Evolutionary conservation across 371 early-diverging fungal genomes (phyloP), one percentile per base, ranked within the genome.

Genomic region (Mortierella polycephala): DNA sequence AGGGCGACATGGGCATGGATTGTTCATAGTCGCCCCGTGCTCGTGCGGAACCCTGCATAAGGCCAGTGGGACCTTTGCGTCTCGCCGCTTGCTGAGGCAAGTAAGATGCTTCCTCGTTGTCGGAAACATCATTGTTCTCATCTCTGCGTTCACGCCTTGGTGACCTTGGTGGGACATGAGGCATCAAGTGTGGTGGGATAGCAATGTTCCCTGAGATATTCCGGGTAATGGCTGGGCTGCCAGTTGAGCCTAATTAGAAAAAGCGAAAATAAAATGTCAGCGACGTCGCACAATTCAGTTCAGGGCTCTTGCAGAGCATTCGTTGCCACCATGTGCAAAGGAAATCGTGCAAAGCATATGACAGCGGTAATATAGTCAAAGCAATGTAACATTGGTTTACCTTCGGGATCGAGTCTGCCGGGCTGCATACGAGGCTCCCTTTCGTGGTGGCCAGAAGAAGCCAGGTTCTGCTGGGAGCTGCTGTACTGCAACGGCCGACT

Each of bases 111-210:
- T 74, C 74, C 40, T 74, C 74, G 52, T 74, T 74, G 45, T 74
- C 74, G 8, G 74, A 74, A 10, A 56, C 52, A 55, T 67, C 55
- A 39, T 49, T 49, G n/a, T 64, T 45, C 11, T 67, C 68, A 44
- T 74, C 64, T 44, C 50, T 40, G 14, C 69, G 64, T 59, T 75
- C 68, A 3, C 75, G 64, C 47, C 75, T 60, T 13, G 75, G 69
- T 3, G 74, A 69, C 10, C 69, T 51, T 21, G 75, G 66, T 5
- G 75, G 74, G 12, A 57, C 40, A 41, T 64, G 65, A 0, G 69
- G 69, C 75, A 75, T 75, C 20, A 65, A 60, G 47, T 69, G 75
- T 8, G 69, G 65, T 10, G 67, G 55, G 47, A 67, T 54, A n/a
- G 44, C 62, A 51, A 69, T 69, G 45, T 46, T 62, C 7, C 69